Evolutionary conservation across 768 basidiomycete genomes (phyloP).

Genomic region (Fistulinella prunicolor): DNA sequence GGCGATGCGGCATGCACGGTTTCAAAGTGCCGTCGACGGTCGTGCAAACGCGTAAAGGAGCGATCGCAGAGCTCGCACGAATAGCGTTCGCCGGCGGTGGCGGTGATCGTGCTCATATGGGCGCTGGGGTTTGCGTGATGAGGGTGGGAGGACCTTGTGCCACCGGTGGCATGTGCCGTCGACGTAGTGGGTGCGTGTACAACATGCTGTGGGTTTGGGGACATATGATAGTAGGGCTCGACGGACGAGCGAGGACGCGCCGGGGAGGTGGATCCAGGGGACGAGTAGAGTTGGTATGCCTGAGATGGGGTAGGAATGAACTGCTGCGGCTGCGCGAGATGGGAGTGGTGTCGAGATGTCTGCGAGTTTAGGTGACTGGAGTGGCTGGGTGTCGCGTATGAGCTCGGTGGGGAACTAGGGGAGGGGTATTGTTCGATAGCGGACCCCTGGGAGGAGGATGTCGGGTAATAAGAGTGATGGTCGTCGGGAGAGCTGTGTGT

Average conservation of each 20-base stretch:
- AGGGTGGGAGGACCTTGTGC: neutral
- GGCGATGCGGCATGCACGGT: conserved; percentile 68
- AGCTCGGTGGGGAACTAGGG: conserved; percentile 16
- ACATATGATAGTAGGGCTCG: conserved; percentile 41
- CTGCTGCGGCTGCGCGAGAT: conserved; percentile 21
- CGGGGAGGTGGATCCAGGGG: conserved; percentile 25
- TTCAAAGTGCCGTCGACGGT: conserved; percentile 79
- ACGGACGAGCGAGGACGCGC: conserved; percentile 28
- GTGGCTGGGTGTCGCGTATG: conserved; percentile 21
- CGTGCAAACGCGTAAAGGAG: conserved; percentile 78
- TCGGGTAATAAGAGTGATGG: conserved; percentile 26
- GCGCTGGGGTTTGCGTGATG: conserved; percentile 8
- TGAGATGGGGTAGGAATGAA: conserved; percentile 54
- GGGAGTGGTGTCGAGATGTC: conserved; percentile 16
- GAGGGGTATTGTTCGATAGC: conserved; percentile 23
- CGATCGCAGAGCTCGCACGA: conserved; percentile 73
- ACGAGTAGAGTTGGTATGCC: conserved; percentile 35
- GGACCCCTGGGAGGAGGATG: conserved; percentile 15
- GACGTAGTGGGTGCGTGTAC: conserved; percentile 15
- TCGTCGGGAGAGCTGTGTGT: conserved; percentile 17
- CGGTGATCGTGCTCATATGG: conserved; percentile 15
- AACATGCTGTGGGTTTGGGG: conserved; percentile 36
- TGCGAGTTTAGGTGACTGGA: conserved; percentile 16
- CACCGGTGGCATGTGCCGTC: conserved; percentile 7
- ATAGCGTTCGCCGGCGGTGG: conserved; percentile 53